A percentile compares a stretch with the other conserved stretches of the same genome.
Conservation (phyloP, 805 yeast species). For the Grigorovia jiainica region DNA sequence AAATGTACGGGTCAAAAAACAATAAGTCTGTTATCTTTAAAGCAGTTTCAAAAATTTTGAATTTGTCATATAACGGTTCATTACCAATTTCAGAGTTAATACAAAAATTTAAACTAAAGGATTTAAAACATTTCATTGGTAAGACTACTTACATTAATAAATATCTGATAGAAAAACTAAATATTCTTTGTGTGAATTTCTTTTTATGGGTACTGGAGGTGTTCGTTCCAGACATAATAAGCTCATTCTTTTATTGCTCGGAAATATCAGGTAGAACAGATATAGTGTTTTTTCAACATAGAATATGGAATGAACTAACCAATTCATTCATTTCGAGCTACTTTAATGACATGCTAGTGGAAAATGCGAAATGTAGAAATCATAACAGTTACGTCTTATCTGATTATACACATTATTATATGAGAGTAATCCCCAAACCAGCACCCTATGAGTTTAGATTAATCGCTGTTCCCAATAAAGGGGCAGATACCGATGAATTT, state of each 20-base stretch:
- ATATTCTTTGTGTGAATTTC: conserved; percentile 15
- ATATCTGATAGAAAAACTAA: not conserved
- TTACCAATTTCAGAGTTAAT: conserved; percentile 29
- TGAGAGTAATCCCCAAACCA: conserved; percentile 52
- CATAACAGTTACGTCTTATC: conserved; percentile 16
- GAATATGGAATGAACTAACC: conserved; percentile 43
- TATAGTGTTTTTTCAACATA: conserved; percentile 46
- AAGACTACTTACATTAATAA: not conserved
- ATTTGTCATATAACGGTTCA: conserved; percentile 30
- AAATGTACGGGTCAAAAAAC: conserved; percentile 40
- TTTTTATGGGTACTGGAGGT: conserved; percentile 48
- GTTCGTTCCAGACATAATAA: conserved; percentile 39
- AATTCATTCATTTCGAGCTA: conserved; percentile 37
- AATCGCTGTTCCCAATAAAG: conserved; percentile 45
- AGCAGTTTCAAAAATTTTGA: conserved; percentile 32
- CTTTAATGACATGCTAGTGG: conserved; percentile 29
- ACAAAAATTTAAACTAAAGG: conserved; percentile 27
- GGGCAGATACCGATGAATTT: conserved; percentile 26
- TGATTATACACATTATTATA: conserved; percentile 30
- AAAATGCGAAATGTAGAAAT: conserved; percentile 10
- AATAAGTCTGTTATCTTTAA: conserved; percentile 38
- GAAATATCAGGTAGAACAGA: conserved; percentile 37
- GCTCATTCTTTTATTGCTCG: conserved; percentile 58
- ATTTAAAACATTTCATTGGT: conserved; percentile 49
- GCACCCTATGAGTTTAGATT: conserved; percentile 43